These are phyloP conservation scores for Stachybotrys chlorohalonatus DNA, from an alignment of 2,329 filamentous ascomycete species.

Conservation along the genomic window DNA sequence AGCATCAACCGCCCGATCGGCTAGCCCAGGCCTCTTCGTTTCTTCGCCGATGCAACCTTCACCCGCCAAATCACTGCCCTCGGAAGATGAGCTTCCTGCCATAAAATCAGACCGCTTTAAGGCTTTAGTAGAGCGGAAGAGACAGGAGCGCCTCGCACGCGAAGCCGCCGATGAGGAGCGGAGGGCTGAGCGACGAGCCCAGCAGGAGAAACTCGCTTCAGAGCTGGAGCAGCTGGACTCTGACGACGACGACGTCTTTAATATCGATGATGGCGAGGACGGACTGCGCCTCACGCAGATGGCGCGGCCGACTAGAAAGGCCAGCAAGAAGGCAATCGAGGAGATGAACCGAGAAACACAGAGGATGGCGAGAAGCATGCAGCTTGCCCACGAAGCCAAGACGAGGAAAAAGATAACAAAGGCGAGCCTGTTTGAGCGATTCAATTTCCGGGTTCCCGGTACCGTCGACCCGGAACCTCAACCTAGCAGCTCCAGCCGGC, in stretches of 20 bases:
- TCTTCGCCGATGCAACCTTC: conserved; percentile 35
- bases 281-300: conserved; percentile 61
- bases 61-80: conserved; percentile 21
- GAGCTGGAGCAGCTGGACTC: conserved; percentile 24
- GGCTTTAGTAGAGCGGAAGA: conserved; percentile 65
- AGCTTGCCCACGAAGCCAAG: conserved; percentile 80
- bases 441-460: conserved; percentile 57
- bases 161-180: conserved; percentile 50
- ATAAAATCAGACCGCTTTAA: conserved; percentile 53
- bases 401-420: conserved; percentile 89
- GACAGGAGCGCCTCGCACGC: conserved; percentile 57
- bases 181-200: conserved; percentile 31
- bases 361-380: conserved; percentile 79
- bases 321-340: conserved; percentile 88
- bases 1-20: conserved; percentile 12
- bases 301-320: conserved; percentile 66
- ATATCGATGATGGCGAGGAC: conserved; percentile 52
- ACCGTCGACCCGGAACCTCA: conserved; percentile 20
- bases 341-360: conserved; percentile 96
- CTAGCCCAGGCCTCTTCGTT: conserved; percentile 45
- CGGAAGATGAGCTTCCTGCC: conserved; percentile 38
- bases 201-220: conserved; percentile 23
- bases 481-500: conserved; percentile 46
- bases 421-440: conserved; percentile 70
- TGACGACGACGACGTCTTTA: conserved; percentile 34